phyloP scores from a whole-genome alignment of 2,329 filamentous ascomycete genomes.

The Pyricularia sp. region DNA sequence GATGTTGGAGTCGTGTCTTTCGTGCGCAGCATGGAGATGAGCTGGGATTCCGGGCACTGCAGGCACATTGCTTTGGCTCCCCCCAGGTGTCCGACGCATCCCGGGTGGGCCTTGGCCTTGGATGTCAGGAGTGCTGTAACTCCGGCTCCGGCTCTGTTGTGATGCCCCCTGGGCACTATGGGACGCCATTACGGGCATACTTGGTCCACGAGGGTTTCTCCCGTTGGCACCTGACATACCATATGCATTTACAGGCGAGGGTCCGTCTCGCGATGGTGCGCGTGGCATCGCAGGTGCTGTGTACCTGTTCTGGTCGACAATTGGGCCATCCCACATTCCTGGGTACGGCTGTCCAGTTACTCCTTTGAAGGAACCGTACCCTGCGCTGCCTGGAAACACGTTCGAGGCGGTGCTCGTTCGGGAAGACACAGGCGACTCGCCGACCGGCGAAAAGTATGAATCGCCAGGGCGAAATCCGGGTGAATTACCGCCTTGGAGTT shows the following conservation, averaged over 20 bases:
- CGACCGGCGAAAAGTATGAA: conserved; percentile 86
- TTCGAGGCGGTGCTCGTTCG: conserved; percentile 63
- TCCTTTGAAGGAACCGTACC: conserved; percentile 57
- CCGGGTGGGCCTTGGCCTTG: conserved; percentile 60
- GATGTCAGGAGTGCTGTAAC: conserved; percentile 92
- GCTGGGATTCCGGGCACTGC: conserved; percentile 65
- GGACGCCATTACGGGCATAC: conserved; percentile 53
- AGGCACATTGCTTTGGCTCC: conserved; percentile 42
- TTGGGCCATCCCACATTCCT: conserved; percentile 37
- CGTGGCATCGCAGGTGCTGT: conserved; percentile 80
- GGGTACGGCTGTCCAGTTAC: conserved; percentile 49
- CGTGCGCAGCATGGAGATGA: conserved; percentile 47
- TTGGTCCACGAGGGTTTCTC: conserved; percentile 62
- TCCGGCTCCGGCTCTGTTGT: conserved; percentile 65
- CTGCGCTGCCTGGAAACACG: conserved; percentile 44
- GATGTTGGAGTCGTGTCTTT: conserved; percentile 42
- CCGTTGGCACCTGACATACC: conserved; percentile 36
- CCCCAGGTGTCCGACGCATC: conserved; percentile 42
- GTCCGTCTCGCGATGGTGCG: conserved; percentile 64
- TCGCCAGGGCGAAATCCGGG: conserved; percentile 53
- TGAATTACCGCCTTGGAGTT: conserved; percentile 33
- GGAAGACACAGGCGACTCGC: conserved; percentile 65
- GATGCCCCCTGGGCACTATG: conserved; percentile 38
- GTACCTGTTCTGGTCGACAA: conserved; percentile 56
- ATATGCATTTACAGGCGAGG: conserved; percentile 50